phyloP scores from a whole-genome alignment of 176 grass and related monocot species.

The Oropetium thomaeum region DNA sequence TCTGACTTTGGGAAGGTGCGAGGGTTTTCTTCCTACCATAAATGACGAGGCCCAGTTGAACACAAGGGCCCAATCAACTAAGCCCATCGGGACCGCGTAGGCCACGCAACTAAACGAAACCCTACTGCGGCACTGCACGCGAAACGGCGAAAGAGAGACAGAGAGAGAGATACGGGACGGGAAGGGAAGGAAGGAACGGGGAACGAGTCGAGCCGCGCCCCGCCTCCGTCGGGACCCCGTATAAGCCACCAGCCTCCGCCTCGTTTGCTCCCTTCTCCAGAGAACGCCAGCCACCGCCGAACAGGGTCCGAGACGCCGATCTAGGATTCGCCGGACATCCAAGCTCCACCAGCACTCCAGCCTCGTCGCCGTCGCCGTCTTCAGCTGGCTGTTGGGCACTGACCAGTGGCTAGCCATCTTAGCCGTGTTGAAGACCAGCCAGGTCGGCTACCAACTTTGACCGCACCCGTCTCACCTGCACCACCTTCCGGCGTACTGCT shows the following conservation, averaged over 20 bases:
- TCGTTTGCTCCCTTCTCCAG: not conserved
- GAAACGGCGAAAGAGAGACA: not conserved
- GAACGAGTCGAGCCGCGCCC: slow-evolving; percentile 43
- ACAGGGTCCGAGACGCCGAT: slow-evolving; percentile 44
- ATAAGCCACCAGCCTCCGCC: slow-evolving; percentile 31
- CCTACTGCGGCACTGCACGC: not conserved
- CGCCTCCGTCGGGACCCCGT: slow-evolving; percentile 43
- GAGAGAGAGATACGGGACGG: not conserved
- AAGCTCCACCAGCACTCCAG: not conserved
- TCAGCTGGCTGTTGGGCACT: too few species aligned
- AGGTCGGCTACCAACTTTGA: slow-evolving; percentile 16
- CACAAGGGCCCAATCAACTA: not conserved
- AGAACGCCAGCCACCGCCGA: not conserved
- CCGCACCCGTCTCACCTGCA: not conserved
- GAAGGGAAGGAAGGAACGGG: too few species aligned
- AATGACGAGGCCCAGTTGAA: not conserved
- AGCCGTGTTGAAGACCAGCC: not conserved
- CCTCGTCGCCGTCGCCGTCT: not conserved
- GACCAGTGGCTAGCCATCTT: too few species aligned
- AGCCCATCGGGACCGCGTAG: not conserved
- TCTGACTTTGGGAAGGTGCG: not conserved
- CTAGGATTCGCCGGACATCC: slow-evolving; percentile 31
- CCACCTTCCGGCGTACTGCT: not conserved
- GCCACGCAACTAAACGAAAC: not conserved
- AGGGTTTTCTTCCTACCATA: too few species aligned